phyloP scores from a whole-genome alignment of 257 asterid species.

The Lantana camara region DNA sequence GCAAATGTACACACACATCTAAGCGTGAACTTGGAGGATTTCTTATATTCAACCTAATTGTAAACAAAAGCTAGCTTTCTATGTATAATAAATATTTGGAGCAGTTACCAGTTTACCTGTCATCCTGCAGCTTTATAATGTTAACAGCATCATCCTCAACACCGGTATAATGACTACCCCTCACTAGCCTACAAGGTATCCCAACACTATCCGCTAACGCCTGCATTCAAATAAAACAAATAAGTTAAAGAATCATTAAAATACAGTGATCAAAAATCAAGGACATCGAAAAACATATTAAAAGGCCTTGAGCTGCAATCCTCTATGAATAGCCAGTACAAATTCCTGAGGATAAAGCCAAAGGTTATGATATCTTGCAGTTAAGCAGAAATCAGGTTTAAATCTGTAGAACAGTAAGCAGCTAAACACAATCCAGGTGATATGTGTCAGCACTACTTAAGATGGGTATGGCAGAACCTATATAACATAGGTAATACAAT shows the following conservation, averaged over 20 bases:
- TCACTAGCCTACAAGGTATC: conserved; percentile 89
- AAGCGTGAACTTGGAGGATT: conserved; percentile 15
- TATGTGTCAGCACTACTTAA: not conserved
- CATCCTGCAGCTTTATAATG: conserved; percentile 80
- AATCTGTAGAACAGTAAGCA: not conserved
- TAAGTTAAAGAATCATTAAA: conserved; percentile 26
- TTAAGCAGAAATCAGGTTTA: not conserved
- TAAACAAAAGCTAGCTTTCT: not conserved
- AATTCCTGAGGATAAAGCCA: conserved; percentile 9
- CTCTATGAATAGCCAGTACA: conserved; percentile 2
- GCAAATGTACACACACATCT: not conserved
- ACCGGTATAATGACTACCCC: conserved; percentile 94
- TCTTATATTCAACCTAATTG: conserved; percentile 8
- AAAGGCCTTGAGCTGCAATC: conserved; percentile 16
- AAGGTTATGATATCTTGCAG: not conserved
- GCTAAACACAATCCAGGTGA: not conserved
- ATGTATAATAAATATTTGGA: conserved; percentile 14
- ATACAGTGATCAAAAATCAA: conserved; percentile 22
- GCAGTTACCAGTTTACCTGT: conserved; percentile 54
- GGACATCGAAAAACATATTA: conserved; percentile 18
- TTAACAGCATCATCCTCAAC: conserved; percentile 94
- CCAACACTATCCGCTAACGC: conserved; percentile 92
- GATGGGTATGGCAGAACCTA: not conserved
- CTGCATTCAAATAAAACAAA: conserved; percentile 54
- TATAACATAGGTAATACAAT: not conserved